phyloP scores from a whole-genome alignment of 148 eudicot genomes.

The Heliosperma pusillum region DNA sequence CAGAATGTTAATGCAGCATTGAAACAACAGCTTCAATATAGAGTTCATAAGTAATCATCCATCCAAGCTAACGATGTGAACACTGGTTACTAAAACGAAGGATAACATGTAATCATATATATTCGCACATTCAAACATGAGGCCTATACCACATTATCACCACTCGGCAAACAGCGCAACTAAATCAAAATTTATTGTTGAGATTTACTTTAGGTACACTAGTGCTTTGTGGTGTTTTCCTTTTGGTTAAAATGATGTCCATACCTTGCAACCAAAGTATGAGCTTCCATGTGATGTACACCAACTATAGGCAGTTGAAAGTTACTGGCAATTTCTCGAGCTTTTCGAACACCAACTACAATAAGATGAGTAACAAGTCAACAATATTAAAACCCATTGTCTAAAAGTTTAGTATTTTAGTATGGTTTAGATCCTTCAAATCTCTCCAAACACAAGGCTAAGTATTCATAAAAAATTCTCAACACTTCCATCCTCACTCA shows the following conservation, averaged over 20 bases:
- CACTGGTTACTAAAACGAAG: background rate
- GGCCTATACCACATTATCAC: conserved; percentile 7
- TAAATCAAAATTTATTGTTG: background rate
- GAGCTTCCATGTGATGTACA: conserved; percentile 99
- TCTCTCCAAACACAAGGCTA: background rate
- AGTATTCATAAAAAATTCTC: background rate
- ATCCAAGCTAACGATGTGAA: background rate
- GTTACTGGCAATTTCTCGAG: conserved; percentile 74
- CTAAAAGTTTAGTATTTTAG: background rate
- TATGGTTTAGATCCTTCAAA: background rate
- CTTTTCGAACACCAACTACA: conserved; percentile 94
- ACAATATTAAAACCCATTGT: conserved; percentile 12
- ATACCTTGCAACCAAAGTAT: conserved; percentile 94
- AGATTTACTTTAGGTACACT: background rate
- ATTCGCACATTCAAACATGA: background rate
- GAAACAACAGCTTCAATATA: background rate
- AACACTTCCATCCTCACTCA: background rate
- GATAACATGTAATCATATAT: background rate
- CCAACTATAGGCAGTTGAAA: conserved; percentile 77
- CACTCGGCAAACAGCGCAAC: background rate
- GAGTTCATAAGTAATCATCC: background rate
- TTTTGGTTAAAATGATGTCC: background rate
- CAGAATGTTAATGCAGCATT: background rate
- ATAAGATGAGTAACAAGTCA: conserved; percentile 19
- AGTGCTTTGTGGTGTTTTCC: background rate